Evolutionary conservation across 2,329 filamentous ascomycete genomes (phyloP).

Genomic region (Aspergillus bombycis): DNA sequence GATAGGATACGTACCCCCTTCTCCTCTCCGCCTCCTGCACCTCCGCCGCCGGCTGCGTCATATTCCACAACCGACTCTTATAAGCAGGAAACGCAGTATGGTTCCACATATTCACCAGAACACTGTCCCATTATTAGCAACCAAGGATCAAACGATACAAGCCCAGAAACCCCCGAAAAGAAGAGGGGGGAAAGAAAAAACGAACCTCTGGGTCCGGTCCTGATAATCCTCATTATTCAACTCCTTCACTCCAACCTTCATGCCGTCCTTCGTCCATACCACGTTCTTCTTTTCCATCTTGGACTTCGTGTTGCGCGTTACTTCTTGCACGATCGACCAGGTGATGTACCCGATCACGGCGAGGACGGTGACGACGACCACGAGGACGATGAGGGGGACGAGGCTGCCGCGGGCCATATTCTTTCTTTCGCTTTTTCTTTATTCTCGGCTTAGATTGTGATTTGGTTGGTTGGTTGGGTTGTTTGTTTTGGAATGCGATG

Average conservation of each 20-base stretch:
- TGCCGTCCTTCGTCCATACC: constrained; percentile 61
- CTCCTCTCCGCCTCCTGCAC: constrained; percentile 29
- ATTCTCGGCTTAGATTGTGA: background rate
- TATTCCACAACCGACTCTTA: constrained; percentile 49
- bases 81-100: constrained; percentile 50
- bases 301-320: constrained; percentile 59
- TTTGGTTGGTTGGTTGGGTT: background rate
- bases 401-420: constrained; percentile 39
- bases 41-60: constrained; percentile 24
- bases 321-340: constrained; percentile 62
- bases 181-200: too few relatives aligned
- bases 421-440: background rate
- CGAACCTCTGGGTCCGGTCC: constrained; percentile 61
- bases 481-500: background rate
- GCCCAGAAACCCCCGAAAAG: too few relatives aligned
- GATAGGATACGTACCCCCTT: constrained; percentile 26
- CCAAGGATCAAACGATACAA: background rate
- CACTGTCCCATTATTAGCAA: constrained; percentile 30
- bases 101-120: constrained; percentile 55
- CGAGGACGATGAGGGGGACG: constrained; percentile 60
- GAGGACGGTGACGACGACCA: constrained; percentile 55
- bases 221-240: constrained; percentile 60
- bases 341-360: constrained; percentile 60
- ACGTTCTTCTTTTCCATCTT: constrained; percentile 69
- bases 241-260: constrained; percentile 64